Conservation (phyloP, 2,329 filamentous ascomycete genomes). For the Neocatenulostroma microsporum region DNA sequence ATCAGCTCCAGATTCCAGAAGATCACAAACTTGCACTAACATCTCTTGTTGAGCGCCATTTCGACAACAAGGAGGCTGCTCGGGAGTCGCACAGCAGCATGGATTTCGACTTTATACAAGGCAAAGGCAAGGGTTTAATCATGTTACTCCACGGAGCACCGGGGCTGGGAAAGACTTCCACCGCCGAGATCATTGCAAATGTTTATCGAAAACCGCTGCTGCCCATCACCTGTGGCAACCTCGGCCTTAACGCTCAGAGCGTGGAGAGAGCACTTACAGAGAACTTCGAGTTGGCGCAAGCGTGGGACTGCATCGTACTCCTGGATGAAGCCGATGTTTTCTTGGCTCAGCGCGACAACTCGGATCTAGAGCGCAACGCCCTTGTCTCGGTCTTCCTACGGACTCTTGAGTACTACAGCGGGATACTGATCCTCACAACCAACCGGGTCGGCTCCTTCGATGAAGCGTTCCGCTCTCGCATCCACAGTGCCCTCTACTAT, state of each 20-base stretch:
- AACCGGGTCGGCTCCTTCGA: constrained; percentile 33
- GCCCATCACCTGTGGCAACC: constrained; percentile 15
- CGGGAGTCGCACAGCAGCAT: too few relatives aligned
- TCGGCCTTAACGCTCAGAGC: constrained; percentile 6
- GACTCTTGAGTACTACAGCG: constrained; percentile 33
- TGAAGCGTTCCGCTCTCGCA: constrained; percentile 29
- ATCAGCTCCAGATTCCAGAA: too few relatives aligned
- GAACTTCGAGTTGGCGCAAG: constrained; percentile 15
- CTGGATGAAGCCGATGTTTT: constrained; percentile 37
- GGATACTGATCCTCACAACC: constrained; percentile 34
- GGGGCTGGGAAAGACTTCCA: constrained; percentile 21
- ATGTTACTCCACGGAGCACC: constrained; percentile 21
- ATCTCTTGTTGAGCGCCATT: too few relatives aligned
- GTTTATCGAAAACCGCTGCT: constrained; percentile 14
- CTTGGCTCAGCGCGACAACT: constrained; percentile 14
- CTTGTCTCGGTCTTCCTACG: constrained; percentile 31
- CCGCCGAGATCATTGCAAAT: constrained; percentile 13
- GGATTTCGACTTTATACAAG: too few relatives aligned
- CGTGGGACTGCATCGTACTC: constrained; percentile 21
- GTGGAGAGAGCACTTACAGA: constrained; percentile 15
- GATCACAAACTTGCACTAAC: too few relatives aligned
- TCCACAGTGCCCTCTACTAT: constrained; percentile 28
- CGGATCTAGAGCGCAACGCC: constrained; percentile 20
- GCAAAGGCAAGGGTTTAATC: constrained; percentile 18
- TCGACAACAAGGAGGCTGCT: too few relatives aligned